Evolutionary conservation across 164 flowering plant species (phyloP).

Genomic region (Macadamia tetraphylla): DNA sequence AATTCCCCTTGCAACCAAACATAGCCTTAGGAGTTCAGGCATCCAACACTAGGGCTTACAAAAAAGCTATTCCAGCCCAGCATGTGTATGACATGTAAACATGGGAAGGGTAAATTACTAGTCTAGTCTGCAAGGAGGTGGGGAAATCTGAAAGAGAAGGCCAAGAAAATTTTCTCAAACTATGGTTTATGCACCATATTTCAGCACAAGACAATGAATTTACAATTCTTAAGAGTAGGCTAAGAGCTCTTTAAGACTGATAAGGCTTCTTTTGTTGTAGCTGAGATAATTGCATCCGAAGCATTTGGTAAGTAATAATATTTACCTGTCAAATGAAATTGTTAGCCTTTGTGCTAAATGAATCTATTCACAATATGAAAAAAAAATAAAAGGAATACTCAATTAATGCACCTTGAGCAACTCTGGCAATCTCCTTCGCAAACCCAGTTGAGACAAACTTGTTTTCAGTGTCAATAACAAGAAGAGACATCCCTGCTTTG

Average conservation of each 20-base stretch:
- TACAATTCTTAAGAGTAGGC: not conserved
- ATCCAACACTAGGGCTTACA: no score
- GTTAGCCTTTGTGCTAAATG: not conserved
- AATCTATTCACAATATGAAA: not conserved
- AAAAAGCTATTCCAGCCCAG: no score
- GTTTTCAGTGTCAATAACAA: conserved; percentile 95
- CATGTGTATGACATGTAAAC: no score
- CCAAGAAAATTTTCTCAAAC: no score
- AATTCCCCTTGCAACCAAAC: no score
- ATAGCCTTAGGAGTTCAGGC: no score
- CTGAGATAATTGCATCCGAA: conserved; percentile 93
- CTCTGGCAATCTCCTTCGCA: conserved; percentile 95
- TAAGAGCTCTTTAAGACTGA: conserved; percentile 58
- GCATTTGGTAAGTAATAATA: conserved; percentile 97
- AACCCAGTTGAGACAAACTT: conserved; percentile 96
- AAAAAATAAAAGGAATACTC: not conserved
- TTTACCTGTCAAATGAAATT: conserved; percentile 55
- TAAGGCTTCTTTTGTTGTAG: conserved; percentile 82
- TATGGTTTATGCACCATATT: no score
- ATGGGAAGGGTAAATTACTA: no score
- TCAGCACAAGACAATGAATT: not conserved
- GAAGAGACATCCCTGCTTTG: conserved; percentile 95
- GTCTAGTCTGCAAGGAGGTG: no score
- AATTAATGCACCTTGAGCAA: conserved; percentile 73
- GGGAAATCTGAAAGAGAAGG: no score